These are phyloP conservation scores for Elsinoe ampelina DNA, from an alignment of 2,329 filamentous ascomycete genomes.

Conservation along the genomic window DNA sequence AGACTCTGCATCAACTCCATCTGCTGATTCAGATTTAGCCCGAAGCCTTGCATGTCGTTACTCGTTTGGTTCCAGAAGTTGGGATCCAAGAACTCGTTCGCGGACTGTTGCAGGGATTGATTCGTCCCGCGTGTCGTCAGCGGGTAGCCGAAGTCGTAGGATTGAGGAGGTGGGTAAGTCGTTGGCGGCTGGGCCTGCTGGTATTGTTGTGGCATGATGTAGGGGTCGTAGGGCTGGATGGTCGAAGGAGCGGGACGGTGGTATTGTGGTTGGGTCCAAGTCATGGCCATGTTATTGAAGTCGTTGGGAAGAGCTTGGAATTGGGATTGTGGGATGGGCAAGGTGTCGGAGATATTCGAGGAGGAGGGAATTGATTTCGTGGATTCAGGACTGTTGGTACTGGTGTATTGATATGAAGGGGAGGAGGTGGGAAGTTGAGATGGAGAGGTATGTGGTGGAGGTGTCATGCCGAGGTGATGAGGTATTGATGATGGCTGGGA, in stretches of 20 bases:
- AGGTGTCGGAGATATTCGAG: background rate
- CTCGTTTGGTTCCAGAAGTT: constrained; percentile 14
- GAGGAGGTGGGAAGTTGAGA: constrained; percentile 2
- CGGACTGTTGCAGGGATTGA: background rate
- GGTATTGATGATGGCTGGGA: constrained; percentile 26
- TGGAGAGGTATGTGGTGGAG: constrained; percentile 14
- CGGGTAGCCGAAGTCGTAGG: constrained; percentile 8
- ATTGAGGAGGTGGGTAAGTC: background rate
- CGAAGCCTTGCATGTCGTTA: constrained; percentile 19
- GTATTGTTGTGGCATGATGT: constrained; percentile 16
- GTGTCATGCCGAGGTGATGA: constrained; percentile 20
- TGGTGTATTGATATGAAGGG: background rate
- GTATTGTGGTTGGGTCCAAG: constrained; percentile 13
- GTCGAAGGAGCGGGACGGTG: constrained; percentile 12
- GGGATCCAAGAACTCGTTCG: constrained; percentile 9
- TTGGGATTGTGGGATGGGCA: background rate
- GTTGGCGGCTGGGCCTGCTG: background rate
- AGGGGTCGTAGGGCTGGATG: constrained; percentile 15
- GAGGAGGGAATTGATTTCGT: background rate
- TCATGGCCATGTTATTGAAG: constrained; percentile 15
- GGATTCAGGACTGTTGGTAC: constrained; percentile 11
- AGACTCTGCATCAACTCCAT: constrained; percentile 29
- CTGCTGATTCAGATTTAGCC: constrained; percentile 28
- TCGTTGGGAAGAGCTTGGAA: constrained; percentile 17
- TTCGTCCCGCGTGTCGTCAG: background rate